Base-by-base conservation (phyloP, 2,329 filamentous ascomycete genomes). In the Cephalotrichum gorgonifer region DNA sequence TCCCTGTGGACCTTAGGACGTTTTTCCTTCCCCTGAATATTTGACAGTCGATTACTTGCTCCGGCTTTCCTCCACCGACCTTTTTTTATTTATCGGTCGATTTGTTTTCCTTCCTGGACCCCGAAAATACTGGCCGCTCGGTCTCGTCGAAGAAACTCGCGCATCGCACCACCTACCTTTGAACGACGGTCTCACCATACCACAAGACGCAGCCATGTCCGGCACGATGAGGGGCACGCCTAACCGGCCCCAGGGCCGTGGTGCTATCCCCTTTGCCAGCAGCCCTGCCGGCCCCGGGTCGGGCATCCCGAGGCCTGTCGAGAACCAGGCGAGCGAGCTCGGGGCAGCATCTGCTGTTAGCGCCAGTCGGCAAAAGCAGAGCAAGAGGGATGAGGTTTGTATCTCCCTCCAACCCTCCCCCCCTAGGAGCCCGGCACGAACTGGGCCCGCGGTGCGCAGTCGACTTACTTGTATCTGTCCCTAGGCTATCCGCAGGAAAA, bases 381-480 rank as follows among this genome's bases (percentile, higher is more conserved):
- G 84, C 58, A 97, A 97, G 73, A 84, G 90, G 69, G 93, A 98
- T 83, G 93, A 98, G 86, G 93, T 98, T 75, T 61, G 79, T 73
- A n/a, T 52, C 30, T 11, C 41, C 8, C 15, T 22, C 7, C 14
- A 2, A n/a, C n/a, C 9, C 28, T 39, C 39, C 23, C 22, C n/a
- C n/a, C n/a, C n/a, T n/a, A n/a, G n/a, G n/a, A n/a, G n/a, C n/a
- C n/a, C n/a, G n/a, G n/a, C n/a, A n/a, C n/a, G n/a, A n/a, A 39
- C 20, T 30, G n/a, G 12, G 27, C 27, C 30, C 27, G 25, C 28
- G 28, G 28, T 25, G 33, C 48, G 44, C 41, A 43, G 26, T 33
- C 22, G n/a, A 25, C 33, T 42, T 11, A 28, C 23, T 38, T 27
- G 6, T 27, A 12, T 17, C 11, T 15, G 6, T 30, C 6, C 22